Evolutionary conservation across 2,329 filamentous ascomycete species (phyloP).

Genomic region (Fusarium torreyae): DNA sequence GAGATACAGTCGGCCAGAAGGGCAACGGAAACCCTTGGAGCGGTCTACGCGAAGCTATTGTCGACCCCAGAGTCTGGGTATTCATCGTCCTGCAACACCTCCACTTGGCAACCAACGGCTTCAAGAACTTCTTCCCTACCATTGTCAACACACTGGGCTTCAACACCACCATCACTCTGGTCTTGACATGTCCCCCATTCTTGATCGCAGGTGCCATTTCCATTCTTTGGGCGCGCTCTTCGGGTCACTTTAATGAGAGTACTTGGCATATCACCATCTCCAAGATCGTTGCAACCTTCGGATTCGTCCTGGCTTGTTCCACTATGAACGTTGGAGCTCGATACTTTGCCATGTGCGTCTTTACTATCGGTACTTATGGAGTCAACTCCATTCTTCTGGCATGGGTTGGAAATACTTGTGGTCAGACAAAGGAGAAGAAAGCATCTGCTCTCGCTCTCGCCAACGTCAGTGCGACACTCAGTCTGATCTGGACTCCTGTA

Average conservation of each 20-base stretch:
- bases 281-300: slow-evolving; percentile 57
- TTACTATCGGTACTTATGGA: slow-evolving; percentile 54
- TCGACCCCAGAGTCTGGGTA: slow-evolving; percentile 50
- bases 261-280: slow-evolving; percentile 46
- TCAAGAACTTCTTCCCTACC: slow-evolving; percentile 53
- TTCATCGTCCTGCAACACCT: slow-evolving; percentile 42
- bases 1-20: slow-evolving; percentile 40
- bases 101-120: slow-evolving; percentile 48
- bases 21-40: slow-evolving; percentile 38
- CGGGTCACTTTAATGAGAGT: slow-evolving; percentile 41
- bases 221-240: slow-evolving; percentile 41
- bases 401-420: slow-evolving; percentile 59
- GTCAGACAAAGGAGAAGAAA: slow-evolving; percentile 65
- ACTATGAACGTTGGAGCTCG: slow-evolving; percentile 46
- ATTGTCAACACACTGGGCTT: slow-evolving; percentile 65
- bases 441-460: slow-evolving; percentile 58
- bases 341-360: slow-evolving; percentile 55
- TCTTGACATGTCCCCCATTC: slow-evolving; percentile 67
- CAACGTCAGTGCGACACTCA: slow-evolving; percentile 42
- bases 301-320: slow-evolving; percentile 45
- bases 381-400: slow-evolving; percentile 63
- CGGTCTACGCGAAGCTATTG: slow-evolving; percentile 25
- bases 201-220: slow-evolving; percentile 57
- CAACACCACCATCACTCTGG: slow-evolving; percentile 62
- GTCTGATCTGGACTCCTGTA: slow-evolving; percentile 44